Conservation (phyloP, 2,329 filamentous ascomycete species). For the Aspergillus arachidicola region DNA sequence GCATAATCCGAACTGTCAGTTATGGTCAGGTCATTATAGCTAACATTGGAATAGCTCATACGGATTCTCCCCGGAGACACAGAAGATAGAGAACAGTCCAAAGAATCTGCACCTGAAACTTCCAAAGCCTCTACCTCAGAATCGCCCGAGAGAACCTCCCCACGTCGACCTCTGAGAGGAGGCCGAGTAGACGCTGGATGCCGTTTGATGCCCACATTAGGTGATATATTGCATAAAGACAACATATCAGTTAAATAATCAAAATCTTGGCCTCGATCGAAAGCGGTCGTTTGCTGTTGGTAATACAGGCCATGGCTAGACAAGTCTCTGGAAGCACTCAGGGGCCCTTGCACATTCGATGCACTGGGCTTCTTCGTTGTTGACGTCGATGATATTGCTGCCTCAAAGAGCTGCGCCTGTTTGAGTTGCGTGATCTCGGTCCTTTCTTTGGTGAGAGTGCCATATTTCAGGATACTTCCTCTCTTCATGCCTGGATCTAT, state of each 20-base stretch:
- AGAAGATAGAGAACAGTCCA: slow-evolving; percentile 6
- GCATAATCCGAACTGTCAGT: not conserved
- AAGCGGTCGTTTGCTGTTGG: slow-evolving; percentile 12
- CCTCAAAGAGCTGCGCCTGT: slow-evolving; percentile 33
- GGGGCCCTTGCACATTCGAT: slow-evolving; percentile 14
- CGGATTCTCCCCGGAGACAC: slow-evolving; percentile 14
- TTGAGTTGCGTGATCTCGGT: slow-evolving; percentile 32
- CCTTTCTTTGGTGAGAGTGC: slow-evolving; percentile 41
- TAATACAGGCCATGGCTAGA: slow-evolving; percentile 20
- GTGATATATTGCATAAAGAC: slow-evolving; percentile 26
- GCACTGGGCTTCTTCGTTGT: slow-evolving; percentile 17
- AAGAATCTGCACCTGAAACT: slow-evolving; percentile 2
- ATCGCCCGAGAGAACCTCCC: slow-evolving; percentile 8
- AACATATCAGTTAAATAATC: slow-evolving; percentile 31
- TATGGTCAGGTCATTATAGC: slow-evolving; percentile 9
- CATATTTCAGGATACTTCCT: slow-evolving; percentile 45
- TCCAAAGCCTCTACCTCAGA: slow-evolving; percentile 18
- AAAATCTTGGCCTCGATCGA: slow-evolving; percentile 18
- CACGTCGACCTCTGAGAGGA: slow-evolving; percentile 13
- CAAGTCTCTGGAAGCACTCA: slow-evolving; percentile 10
- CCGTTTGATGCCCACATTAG: slow-evolving; percentile 23
- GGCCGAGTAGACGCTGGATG: slow-evolving; percentile 19
- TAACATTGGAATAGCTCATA: slow-evolving; percentile 29
- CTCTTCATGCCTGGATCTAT: slow-evolving; percentile 45
- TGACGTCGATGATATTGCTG: slow-evolving; percentile 24